phyloP scores from a whole-genome alignment of 1,284 basidiomycete genomes.

The Sparassis latifolia region DNA sequence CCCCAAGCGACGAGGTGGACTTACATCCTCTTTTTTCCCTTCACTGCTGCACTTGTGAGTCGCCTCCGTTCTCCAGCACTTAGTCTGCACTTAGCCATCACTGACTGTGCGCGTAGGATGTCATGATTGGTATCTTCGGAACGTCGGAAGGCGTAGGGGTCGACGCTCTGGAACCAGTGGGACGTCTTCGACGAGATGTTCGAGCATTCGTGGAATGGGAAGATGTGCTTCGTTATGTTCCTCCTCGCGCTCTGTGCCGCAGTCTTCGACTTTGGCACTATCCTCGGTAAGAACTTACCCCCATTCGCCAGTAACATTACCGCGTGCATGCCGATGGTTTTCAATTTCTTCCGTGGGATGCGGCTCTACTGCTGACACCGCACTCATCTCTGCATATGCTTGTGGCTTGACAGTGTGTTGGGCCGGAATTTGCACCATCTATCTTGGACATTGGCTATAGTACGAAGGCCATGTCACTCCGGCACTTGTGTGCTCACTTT shows the following conservation, averaged over 20 bases:
- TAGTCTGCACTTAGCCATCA: not conserved
- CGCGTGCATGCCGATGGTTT: conserved; percentile 29
- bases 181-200: conserved; percentile 21
- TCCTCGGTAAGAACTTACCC: conserved; percentile 31
- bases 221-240: conserved; percentile 33
- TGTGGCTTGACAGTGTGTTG: too few relatives aligned
- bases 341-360: conserved; percentile 40
- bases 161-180: conserved; percentile 20
- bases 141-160: conserved; percentile 18
- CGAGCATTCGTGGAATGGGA: conserved; percentile 12
- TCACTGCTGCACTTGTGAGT: conserved; percentile 15
- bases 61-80: not conserved
- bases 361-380: conserved; percentile 28
- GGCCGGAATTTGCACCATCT: too few relatives aligned
- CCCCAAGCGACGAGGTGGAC: conserved; percentile 18
- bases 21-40: conserved; percentile 17
- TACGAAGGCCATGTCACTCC: too few relatives aligned
- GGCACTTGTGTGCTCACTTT: too few relatives aligned
- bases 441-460: too few relatives aligned
- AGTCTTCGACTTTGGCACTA: conserved; percentile 37
- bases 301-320: conserved; percentile 27
- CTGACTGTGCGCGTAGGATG: conserved; percentile 8
- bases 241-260: conserved; percentile 36
- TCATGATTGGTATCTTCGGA: conserved; percentile 20
- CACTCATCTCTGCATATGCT: too few relatives aligned